A percentile compares a stretch with the other conserved stretches of the same genome.
Evolutionary conservation across 2,329 filamentous ascomycete genomes (phyloP).

Genomic region (Colletotrichum nymphaeae): DNA sequence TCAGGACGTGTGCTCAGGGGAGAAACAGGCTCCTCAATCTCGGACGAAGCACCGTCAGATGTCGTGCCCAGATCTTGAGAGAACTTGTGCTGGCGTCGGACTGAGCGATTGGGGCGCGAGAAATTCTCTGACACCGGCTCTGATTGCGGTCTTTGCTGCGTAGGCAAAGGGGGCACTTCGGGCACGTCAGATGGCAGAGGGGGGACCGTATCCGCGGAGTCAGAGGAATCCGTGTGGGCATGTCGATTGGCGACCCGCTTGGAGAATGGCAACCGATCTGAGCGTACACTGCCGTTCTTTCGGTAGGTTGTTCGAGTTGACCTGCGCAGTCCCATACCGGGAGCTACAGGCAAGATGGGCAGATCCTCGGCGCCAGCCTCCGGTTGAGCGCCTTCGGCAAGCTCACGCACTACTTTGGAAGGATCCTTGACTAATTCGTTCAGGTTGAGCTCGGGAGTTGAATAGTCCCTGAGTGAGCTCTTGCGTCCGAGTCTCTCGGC

Average conservation of each 20-base stretch:
- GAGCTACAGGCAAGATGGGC: slow-evolving; percentile 84
- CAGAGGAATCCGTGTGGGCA: slow-evolving; percentile 60
- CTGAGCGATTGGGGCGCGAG: slow-evolving; percentile 66
- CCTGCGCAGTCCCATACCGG: slow-evolving; percentile 83
- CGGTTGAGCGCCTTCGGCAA: slow-evolving; percentile 68
- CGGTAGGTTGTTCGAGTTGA: slow-evolving; percentile 94
- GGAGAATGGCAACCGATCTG: slow-evolving; percentile 79
- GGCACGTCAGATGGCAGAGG: slow-evolving; percentile 56
- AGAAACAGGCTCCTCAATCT: slow-evolving; percentile 39
- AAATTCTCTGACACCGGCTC: slow-evolving; percentile 75
- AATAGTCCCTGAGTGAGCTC: slow-evolving; percentile 68
- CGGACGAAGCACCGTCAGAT: slow-evolving; percentile 52
- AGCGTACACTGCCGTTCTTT: slow-evolving; percentile 84
- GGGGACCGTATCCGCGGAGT: slow-evolving; percentile 46
- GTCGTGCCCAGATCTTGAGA: slow-evolving; percentile 61
- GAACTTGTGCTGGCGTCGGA: slow-evolving; percentile 61
- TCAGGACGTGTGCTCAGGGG: slow-evolving; percentile 39
- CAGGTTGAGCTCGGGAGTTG: slow-evolving; percentile 72
- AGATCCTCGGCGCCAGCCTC: slow-evolving; percentile 73
- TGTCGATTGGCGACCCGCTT: slow-evolving; percentile 75
- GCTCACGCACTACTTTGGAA: slow-evolving; percentile 74
- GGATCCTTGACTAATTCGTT: slow-evolving; percentile 88
- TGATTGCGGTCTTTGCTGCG: slow-evolving; percentile 73
- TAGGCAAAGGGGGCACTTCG: slow-evolving; percentile 52
- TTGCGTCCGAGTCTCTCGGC: slow-evolving; percentile 83